These are phyloP conservation scores for Mortierella sp. DNA, from an alignment of 371 early-diverging fungal genomes.

Conservation along the genomic window DNA sequence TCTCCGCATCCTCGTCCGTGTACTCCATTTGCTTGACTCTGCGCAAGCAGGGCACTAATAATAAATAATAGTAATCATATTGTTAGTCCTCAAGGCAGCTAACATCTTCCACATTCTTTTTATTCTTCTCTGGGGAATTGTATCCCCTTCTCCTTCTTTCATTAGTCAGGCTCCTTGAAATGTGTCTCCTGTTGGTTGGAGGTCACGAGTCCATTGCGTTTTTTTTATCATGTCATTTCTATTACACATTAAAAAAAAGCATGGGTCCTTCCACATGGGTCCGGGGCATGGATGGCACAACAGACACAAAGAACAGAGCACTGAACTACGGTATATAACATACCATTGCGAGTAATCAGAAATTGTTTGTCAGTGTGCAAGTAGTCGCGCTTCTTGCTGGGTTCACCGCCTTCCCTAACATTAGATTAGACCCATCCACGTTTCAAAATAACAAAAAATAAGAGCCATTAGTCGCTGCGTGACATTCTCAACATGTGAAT, in stretches of 20 bases:
- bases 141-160: background rate
- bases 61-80: background rate
- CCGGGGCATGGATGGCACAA: background rate
- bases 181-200: slow-evolving; percentile 22
- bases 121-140: no score
- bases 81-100: background rate
- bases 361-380: slow-evolving; percentile 95
- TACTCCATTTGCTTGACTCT: slow-evolving; percentile 92
- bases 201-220: slow-evolving; percentile 40
- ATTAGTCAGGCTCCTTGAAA: slow-evolving; percentile 25
- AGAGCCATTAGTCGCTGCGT: background rate
- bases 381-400: slow-evolving; percentile 89
- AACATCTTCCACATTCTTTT: background rate
- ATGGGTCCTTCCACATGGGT: slow-evolving; percentile 14
- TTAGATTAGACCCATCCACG: background rate
- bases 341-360: slow-evolving; percentile 93
- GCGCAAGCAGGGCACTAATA: slow-evolving; percentile 87
- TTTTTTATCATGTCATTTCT: slow-evolving; percentile 8
- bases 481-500: background rate
- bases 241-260: slow-evolving; percentile 5
- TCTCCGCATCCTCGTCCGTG: slow-evolving; percentile 73
- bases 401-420: slow-evolving; percentile 84
- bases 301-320: background rate
- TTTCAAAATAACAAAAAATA: slow-evolving; percentile 4
- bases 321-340: background rate